phyloP scores from a whole-genome alignment of 192 early-diverging fungal genomes.

The Umbelopsis sp. region DNA sequence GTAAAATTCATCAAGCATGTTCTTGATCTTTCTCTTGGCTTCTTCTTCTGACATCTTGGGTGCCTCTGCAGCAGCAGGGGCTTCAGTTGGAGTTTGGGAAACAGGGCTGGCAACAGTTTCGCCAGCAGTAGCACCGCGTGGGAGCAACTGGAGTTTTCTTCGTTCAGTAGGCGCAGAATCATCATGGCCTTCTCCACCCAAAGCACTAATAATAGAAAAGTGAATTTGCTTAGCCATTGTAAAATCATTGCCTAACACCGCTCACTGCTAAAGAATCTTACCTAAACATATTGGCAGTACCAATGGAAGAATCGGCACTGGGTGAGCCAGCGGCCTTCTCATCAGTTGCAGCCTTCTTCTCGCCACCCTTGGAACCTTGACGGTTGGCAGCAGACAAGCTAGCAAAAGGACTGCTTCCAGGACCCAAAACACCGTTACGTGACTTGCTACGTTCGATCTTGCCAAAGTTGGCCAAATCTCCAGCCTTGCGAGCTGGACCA shows the following conservation, averaged over 20 bases:
- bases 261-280: not conserved
- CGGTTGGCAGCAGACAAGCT: slow-evolving; percentile 26
- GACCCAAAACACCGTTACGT: slow-evolving; percentile 52
- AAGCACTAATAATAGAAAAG: not conserved
- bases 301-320: slow-evolving; percentile 26
- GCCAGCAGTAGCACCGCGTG: slow-evolving; percentile 22
- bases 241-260: not conserved
- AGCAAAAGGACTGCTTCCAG: slow-evolving; percentile 37
- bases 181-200: slow-evolving; percentile 34
- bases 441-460: slow-evolving; percentile 63
- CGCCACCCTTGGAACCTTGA: slow-evolving; percentile 15
- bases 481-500: slow-evolving; percentile 42
- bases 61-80: not conserved
- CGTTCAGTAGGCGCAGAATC: slow-evolving; percentile 23
- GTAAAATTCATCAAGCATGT: slow-evolving; percentile 39
- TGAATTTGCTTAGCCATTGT: not conserved
- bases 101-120: slow-evolving; percentile 6
- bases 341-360: slow-evolving; percentile 31
- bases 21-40: slow-evolving; percentile 31
- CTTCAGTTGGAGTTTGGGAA: not conserved
- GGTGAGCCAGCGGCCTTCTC: slow-evolving; percentile 23
- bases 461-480: slow-evolving; percentile 78
- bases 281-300: slow-evolving; percentile 38
- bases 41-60: slow-evolving; percentile 24
- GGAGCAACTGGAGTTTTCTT: slow-evolving; percentile 32